Conservation (phyloP, 2,329 filamentous ascomycete species). For the Sporothrix variecibatus region DNA sequence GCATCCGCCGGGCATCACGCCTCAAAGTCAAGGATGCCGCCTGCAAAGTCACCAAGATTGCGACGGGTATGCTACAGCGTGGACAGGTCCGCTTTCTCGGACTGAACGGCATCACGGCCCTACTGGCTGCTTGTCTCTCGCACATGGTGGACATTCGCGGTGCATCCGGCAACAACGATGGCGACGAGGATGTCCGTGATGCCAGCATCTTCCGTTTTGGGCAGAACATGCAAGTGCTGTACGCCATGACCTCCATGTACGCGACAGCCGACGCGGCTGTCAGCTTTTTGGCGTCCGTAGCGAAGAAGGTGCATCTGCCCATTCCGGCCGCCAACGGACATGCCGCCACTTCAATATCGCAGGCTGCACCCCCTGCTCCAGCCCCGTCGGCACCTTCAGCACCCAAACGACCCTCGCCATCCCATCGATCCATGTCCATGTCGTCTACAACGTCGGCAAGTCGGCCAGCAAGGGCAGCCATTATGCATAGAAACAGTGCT, state of each 20-base stretch:
- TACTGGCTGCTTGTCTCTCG: conserved; percentile 17
- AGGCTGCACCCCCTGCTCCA: background rate
- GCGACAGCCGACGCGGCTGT: conserved; percentile 13
- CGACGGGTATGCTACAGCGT: conserved; percentile 1
- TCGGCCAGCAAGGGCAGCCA: background rate
- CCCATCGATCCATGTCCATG: conserved; percentile 1
- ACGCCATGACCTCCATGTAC: conserved; percentile 14
- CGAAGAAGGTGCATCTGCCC: background rate
- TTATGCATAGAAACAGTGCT: background rate
- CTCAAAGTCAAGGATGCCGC: conserved; percentile 19
- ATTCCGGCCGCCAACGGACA: background rate
- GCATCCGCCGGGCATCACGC: background rate
- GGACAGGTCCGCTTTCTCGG: conserved; percentile 20
- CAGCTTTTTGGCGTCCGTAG: background rate
- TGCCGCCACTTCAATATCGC: background rate
- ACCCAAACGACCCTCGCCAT: background rate
- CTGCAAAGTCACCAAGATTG: conserved; percentile 15
- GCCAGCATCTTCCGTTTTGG: conserved; percentile 21
- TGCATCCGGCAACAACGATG: background rate
- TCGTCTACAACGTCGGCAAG: background rate
- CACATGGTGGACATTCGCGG: conserved; percentile 24
- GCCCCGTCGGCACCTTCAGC: background rate
- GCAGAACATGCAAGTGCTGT: conserved; percentile 20
- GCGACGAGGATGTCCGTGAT: conserved; percentile 21
- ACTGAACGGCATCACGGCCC: conserved; percentile 20